Percentiles rank a stretch among this genome's conserved stretches.
These are phyloP conservation scores for Nymphaea colorata DNA, from an alignment of 164 flowering plant species.

Conservation along the genomic window DNA sequence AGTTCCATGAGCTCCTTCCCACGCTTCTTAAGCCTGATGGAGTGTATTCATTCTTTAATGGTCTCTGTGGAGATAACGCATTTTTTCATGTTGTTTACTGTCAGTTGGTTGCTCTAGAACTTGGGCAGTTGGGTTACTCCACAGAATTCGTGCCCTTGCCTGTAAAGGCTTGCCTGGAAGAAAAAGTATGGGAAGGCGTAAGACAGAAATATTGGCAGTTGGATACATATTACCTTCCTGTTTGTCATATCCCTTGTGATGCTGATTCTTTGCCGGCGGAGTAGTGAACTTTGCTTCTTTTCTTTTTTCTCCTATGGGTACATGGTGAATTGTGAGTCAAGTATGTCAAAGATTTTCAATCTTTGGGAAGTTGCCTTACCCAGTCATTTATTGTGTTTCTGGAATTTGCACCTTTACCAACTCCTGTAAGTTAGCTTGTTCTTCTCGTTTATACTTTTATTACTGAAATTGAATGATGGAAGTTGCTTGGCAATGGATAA, in stretches of 20 bases:
- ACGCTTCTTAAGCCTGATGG: conserved; percentile 75
- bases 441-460: background rate
- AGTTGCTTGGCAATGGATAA: no score
- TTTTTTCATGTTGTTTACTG: conserved; percentile 97
- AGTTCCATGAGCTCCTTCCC: conserved; percentile 88
- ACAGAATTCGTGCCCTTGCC: conserved; percentile 90
- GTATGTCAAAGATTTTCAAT: no score
- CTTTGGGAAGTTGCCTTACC: background rate
- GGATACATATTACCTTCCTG: conserved; percentile 93
- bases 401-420: background rate
- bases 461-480: no score
- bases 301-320: background rate
- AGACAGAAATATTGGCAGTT: conserved; percentile 97
- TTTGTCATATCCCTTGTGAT: conserved; percentile 59
- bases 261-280: conserved; percentile 17
- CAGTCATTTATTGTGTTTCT: background rate
- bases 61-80: conserved; percentile 93
- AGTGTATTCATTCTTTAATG: conserved; percentile 87
- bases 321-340: background rate
- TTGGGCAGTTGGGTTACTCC: conserved; percentile 65
- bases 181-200: conserved; percentile 89
- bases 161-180: conserved; percentile 79
- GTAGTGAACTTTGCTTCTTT: no score
- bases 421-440: background rate
- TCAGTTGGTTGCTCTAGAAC: conserved; percentile 79